Evolutionary conservation across 495 filamentous ascomycete genomes (phyloP).

Genomic region (Trichocladium uniseriatum): DNA sequence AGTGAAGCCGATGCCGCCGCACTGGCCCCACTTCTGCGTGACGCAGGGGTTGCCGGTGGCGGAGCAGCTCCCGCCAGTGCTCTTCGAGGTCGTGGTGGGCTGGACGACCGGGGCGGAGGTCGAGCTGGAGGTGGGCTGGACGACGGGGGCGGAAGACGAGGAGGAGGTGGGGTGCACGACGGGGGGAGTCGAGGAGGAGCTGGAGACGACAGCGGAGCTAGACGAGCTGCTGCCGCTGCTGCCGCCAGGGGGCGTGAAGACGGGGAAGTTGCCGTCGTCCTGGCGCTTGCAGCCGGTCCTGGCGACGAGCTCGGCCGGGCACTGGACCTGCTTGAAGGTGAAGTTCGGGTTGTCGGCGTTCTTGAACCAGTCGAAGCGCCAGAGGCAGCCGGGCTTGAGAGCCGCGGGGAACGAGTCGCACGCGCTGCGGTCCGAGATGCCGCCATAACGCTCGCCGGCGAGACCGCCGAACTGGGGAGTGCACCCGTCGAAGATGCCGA

Average conservation of each 20-base stretch:
- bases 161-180: too few relatives aligned
- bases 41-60: constrained; percentile 9
- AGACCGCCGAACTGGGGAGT: constrained; percentile 43
- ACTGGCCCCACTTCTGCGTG: constrained; percentile 35
- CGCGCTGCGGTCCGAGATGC: constrained; percentile 37
- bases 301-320: constrained; percentile 43
- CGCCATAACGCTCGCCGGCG: constrained; percentile 47
- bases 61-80: background rate
- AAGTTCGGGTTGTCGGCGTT: constrained; percentile 48
- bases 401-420: constrained; percentile 43
- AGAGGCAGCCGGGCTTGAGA: constrained; percentile 46
- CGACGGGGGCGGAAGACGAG: constrained; percentile 1
- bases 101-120: constrained; percentile 3
- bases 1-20: constrained; percentile 34
- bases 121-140: constrained; percentile 5
- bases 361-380: constrained; percentile 52
- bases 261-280: constrained; percentile 28
- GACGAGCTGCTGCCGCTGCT: background rate
- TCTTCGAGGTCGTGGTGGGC: background rate
- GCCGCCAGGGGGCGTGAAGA: constrained; percentile 12
- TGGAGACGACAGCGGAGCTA: constrained; percentile 3
- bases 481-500: constrained; percentile 49
- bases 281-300: constrained; percentile 39
- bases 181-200: background rate
- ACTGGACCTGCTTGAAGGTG: constrained; percentile 44